phyloP scores from a whole-genome alignment of 257 asterid genomes.

The Rhazya stricta region DNA sequence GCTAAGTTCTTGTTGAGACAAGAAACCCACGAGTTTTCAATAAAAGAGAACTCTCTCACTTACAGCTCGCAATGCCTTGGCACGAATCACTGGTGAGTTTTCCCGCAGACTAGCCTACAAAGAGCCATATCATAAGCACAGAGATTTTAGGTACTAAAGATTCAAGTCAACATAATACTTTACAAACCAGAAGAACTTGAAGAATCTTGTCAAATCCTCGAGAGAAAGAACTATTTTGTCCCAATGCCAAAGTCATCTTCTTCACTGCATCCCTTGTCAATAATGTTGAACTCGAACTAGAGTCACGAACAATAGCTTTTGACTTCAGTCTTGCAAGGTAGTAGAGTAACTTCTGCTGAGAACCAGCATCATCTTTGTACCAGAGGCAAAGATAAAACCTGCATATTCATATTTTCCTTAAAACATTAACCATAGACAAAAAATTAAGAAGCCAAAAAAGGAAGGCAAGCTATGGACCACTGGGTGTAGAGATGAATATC shows the following conservation, averaged over 20 bases:
- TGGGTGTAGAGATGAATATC: slow-evolving; percentile 70
- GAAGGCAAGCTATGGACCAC: slow-evolving; percentile 52
- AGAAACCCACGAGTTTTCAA: slow-evolving; percentile 14
- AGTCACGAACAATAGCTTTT: slow-evolving; percentile 62
- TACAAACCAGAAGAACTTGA: slow-evolving; percentile 88
- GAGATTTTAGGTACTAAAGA: slow-evolving; percentile 14
- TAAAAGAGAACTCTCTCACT: slow-evolving; percentile 29
- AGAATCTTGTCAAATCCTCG: slow-evolving; percentile 98
- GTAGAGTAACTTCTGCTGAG: slow-evolving; percentile 53
- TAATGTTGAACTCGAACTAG: slow-evolving; percentile 44
- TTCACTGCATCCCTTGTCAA: slow-evolving; percentile 75
- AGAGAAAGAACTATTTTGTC: slow-evolving; percentile 81
- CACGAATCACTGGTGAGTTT: slow-evolving; percentile 92
- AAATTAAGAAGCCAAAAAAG: slow-evolving; percentile 16
- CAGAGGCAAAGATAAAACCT: slow-evolving; percentile 98
- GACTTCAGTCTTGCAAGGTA: slow-evolving; percentile 74
- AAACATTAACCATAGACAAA: slow-evolving; percentile 16
- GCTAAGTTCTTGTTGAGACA: slow-evolving; percentile 12
- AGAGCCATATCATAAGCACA: slow-evolving; percentile 16
- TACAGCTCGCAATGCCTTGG: slow-evolving; percentile 98
- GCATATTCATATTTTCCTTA: slow-evolving; percentile 29
- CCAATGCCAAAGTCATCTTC: slow-evolving; percentile 78
- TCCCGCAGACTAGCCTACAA: slow-evolving; percentile 91
- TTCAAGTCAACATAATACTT: slow-evolving; percentile 20
- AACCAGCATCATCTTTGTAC: slow-evolving; percentile 89